Evolutionary conservation across 2,329 filamentous ascomycete species (phyloP), one percentile per base, ranked within the genome.

Genomic region (Tolypocladium tropicale): DNA sequence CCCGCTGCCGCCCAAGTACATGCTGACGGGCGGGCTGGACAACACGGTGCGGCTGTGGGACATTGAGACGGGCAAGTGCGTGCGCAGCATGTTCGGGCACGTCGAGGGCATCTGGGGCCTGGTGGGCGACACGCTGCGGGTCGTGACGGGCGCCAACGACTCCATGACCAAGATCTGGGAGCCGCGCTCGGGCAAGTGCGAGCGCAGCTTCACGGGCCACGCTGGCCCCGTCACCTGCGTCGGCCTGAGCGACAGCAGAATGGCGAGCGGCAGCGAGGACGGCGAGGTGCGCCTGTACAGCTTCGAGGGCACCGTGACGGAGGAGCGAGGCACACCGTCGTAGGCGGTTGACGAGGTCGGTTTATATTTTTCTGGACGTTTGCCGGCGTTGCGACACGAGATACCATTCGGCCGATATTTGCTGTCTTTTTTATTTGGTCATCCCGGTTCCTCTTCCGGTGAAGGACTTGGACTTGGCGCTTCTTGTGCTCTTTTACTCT

Each of bases 161-260:
- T 86, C 90, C 46, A 95, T 93, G 84, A 89, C 96, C 64, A 97
- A 97, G 75, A 70, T 81, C 34, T 99, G 94, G 94, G 93, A 97
- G 72, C 89, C 93, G 18, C 78, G 91, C 56, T 92, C 89, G 1
- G 94, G 94, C 32, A 90, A 89, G 66, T 96, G 92, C 71, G 92
- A 97, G 70, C 80, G 91, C 52, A 97, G 92, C 3, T 93, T 96
- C 67, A 91, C 90, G 2, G 92, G 92, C 0, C 94, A 97, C 70
- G 82, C 86, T 1, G 93, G 90, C 0, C 92, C 94, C 0, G 91
- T 97, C 3, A 97, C 92, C 3, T 97, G 93, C 68, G 88, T 97
- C 41, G 92, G 89, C 1, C 76, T 99, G 7, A 95, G 90, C 64
- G 94, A 97, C 68, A 89, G 86, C 63, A 82, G 89, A 43, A 88